These are phyloP conservation scores for Pseudocercospora eumusae DNA, from an alignment of 2,329 filamentous ascomycete genomes.

Conservation along the genomic window DNA sequence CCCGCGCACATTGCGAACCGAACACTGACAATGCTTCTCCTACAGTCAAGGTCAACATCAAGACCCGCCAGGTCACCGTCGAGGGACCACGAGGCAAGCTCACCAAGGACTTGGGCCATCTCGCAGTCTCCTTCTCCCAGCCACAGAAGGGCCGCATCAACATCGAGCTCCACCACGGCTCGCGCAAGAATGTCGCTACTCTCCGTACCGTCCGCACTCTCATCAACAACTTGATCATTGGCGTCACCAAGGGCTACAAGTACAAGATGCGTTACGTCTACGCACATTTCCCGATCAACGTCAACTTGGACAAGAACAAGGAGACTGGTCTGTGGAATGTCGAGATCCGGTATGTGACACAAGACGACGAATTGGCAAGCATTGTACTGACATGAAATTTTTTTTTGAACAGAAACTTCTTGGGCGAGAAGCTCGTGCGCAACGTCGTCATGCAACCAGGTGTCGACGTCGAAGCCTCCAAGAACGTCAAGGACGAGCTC, in stretches of 20 bases:
- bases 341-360: slow-evolving; percentile 84
- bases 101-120: slow-evolving; percentile 91
- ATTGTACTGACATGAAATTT: slow-evolving; percentile 25
- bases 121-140: slow-evolving; percentile 92
- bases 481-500: slow-evolving; percentile 97
- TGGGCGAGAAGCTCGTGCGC: slow-evolving; percentile 99
- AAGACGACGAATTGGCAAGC: not conserved
- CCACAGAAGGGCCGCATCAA: slow-evolving; percentile 84
- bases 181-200: slow-evolving; percentile 95
- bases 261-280: slow-evolving; percentile 99
- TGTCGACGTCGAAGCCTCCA: slow-evolving; percentile 86
- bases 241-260: slow-evolving; percentile 98
- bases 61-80: slow-evolving; percentile 93
- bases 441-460: slow-evolving; percentile 84
- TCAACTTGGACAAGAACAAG: slow-evolving; percentile 95
- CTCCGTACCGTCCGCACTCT: slow-evolving; percentile 96
- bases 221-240: slow-evolving; percentile 98
- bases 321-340: slow-evolving; percentile 87
- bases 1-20: not conserved
- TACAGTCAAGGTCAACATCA: slow-evolving; percentile 95
- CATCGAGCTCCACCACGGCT: slow-evolving; percentile 98
- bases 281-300: slow-evolving; percentile 99
- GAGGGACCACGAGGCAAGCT: slow-evolving; percentile 98
- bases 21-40: slow-evolving; percentile 26
- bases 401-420: slow-evolving; percentile 74